Base-by-base conservation (phyloP, 2,329 filamentous ascomycete species). In the Botrytis porri region DNA sequence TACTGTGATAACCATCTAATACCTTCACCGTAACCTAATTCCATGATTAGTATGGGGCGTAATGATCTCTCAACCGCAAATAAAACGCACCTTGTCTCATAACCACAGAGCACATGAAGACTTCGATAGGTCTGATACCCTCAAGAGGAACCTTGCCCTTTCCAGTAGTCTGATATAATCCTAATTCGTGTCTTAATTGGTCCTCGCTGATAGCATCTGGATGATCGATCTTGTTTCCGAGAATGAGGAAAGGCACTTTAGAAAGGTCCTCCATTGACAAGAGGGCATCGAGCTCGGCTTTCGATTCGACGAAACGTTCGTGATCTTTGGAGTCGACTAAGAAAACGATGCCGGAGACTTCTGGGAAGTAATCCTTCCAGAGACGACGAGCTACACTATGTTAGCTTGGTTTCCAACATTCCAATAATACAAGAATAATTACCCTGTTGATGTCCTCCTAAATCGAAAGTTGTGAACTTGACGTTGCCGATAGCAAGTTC, bases 151-250 rank as follows among this genome's bases (percentile, higher is more conserved):
- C 91, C 88, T 97, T 97, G 84, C 94, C 94, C 89, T 98, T 97
- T 80, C 95, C 95, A 75, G 94, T 97, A 72, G 95, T 97, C 85
- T 98, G 95, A 85, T 97, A 98, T 80, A 99, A 85, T 76, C 96
- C 96, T 74, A 99, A 87, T 83, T 95, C 92, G 82, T 95, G 92
- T 83, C 96, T 90, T 81, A 98, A 88, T 86, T 98, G 94, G 80
- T 98, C 95, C 88, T 99, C 96, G 77, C 92, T 95, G 71, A 98
- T 91, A 76, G 96, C 96, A 79, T 97, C 93, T 71, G 95, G 95
- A 86, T 98, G 95, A 84, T 99, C 96, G 83, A 99, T 99, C 90
- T 99, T 99, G 90, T 99, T 99, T 79, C 96, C 96, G 76, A 99
- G 89, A 79, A 99, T 90, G 75, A 98, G 89, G 83, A 98, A 98